Percentiles rank a stretch among this genome's conserved stretches.
Conservation (phyloP, 352 stramenopile genomes). For the Thraustochytrium striatum region DNA sequence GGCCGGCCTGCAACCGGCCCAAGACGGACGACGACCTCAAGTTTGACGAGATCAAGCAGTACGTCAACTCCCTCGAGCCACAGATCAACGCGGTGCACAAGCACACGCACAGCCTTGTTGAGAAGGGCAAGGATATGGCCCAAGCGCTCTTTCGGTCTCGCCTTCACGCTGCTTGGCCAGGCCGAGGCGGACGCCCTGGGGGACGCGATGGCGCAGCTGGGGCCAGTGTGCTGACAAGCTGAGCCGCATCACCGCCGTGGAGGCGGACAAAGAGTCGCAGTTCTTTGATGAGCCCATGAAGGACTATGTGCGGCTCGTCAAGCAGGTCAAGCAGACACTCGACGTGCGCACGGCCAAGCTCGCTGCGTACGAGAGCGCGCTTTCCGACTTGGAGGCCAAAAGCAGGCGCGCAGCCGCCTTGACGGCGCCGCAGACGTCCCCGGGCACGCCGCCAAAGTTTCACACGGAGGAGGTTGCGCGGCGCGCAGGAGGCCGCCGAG, state of each 20-base stretch:
- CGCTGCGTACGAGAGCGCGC: conserved; percentile 69
- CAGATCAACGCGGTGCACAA: conserved; percentile 91
- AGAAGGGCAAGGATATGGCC: conserved; percentile 87
- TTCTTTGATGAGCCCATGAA: conserved; percentile 91
- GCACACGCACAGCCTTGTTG: conserved; percentile 82
- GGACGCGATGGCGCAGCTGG: conserved; percentile 81
- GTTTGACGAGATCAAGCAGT: conserved; percentile 90
- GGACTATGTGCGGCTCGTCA: conserved; percentile 91
- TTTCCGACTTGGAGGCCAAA: conserved; percentile 79
- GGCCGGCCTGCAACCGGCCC: conserved; percentile 57
- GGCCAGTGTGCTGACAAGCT: conserved; percentile 84
- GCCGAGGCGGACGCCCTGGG: conserved; percentile 84
- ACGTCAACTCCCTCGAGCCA: conserved; percentile 87
- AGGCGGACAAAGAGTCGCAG: conserved; percentile 82
- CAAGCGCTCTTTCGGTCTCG: conserved; percentile 91
- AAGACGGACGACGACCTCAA: conserved; percentile 84
- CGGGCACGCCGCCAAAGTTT: not conserved
- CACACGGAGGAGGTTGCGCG: conserved; percentile 62
- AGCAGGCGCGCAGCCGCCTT: conserved; percentile 47
- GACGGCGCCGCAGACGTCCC: not conserved
- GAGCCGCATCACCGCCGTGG: conserved; percentile 79
- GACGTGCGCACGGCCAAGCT: conserved; percentile 85
- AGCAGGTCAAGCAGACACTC: conserved; percentile 86
- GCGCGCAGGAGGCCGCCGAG: conserved; percentile 74
- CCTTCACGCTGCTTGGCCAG: conserved; percentile 89